A percentile compares a stretch with the other conserved stretches of the same genome.
Conservation (phyloP, 2,329 filamentous ascomycete species). For the Aspergillus alliaceus region DNA sequence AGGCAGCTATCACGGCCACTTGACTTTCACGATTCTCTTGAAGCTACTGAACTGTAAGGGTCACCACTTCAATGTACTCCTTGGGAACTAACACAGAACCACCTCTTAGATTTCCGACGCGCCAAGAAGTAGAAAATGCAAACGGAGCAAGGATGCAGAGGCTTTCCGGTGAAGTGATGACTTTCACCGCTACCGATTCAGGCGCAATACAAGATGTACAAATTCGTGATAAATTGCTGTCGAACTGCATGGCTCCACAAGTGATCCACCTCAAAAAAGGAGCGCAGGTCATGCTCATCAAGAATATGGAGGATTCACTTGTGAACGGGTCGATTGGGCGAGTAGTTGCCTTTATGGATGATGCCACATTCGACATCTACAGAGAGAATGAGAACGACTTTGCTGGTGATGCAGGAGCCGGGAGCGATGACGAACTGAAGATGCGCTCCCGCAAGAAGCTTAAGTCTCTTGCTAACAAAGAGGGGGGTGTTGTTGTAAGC, state of each 20-base stretch:
- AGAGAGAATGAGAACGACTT: slow-evolving; percentile 59
- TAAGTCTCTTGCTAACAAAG: slow-evolving; percentile 51
- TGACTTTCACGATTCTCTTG: slow-evolving; percentile 69
- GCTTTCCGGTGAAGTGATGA: slow-evolving; percentile 66
- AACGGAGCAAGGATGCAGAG: slow-evolving; percentile 73
- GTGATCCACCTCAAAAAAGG: slow-evolving; percentile 79
- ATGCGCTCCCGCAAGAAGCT: slow-evolving; percentile 56
- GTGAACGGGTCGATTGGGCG: slow-evolving; percentile 94
- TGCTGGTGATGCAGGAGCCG: slow-evolving; percentile 49
- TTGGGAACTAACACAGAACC: slow-evolving; percentile 21
- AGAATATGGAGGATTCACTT: slow-evolving; percentile 90
- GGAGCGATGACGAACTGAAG: slow-evolving; percentile 43
- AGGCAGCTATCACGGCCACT: slow-evolving; percentile 69
- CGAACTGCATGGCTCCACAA: slow-evolving; percentile 92
- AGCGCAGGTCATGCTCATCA: slow-evolving; percentile 99
- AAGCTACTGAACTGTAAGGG: slow-evolving; percentile 79
- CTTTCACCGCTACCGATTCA: slow-evolving; percentile 72
- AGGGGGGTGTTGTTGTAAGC: slow-evolving; percentile 49
- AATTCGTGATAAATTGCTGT: slow-evolving; percentile 73
- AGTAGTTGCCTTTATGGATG: slow-evolving; percentile 77
- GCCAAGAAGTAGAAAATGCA: slow-evolving; percentile 82
- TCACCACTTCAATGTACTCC: neutral
- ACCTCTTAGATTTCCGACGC: slow-evolving; percentile 71
- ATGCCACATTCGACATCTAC: slow-evolving; percentile 61
- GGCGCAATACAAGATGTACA: slow-evolving; percentile 66